A percentile compares a stretch with the other conserved stretches of the same genome.
These are phyloP conservation scores for Paulownia fortunei DNA, from an alignment of 257 asterid species.

Conservation along the genomic window DNA sequence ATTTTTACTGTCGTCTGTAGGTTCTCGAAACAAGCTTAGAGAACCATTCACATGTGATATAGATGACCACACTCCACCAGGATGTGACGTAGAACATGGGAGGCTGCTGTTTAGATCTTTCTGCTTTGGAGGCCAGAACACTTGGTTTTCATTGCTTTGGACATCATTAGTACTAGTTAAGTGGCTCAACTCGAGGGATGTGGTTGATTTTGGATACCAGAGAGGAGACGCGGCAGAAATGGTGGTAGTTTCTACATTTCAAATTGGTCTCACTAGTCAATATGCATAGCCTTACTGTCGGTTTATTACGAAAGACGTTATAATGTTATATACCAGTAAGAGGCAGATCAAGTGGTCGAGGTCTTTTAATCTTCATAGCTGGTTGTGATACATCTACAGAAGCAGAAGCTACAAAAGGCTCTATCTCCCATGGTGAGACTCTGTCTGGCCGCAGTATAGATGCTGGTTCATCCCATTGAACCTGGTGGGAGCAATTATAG, in stretches of 20 bases:
- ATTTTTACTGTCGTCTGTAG: slow-evolving; percentile 48
- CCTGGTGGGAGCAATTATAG: slow-evolving; percentile 38
- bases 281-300: background rate
- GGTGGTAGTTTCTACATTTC: slow-evolving; percentile 41
- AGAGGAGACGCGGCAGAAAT: slow-evolving; percentile 49
- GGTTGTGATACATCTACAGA: slow-evolving; percentile 50
- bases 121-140: slow-evolving; percentile 56
- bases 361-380: slow-evolving; percentile 60
- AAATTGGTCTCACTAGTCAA: slow-evolving; percentile 21
- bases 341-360: slow-evolving; percentile 68
- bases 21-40: slow-evolving; percentile 47
- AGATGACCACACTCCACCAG: slow-evolving; percentile 47
- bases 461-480: slow-evolving; percentile 87
- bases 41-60: slow-evolving; percentile 40
- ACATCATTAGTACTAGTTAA: slow-evolving; percentile 38
- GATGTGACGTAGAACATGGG: slow-evolving; percentile 29
- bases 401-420: slow-evolving; percentile 70
- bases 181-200: slow-evolving; percentile 47
- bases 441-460: slow-evolving; percentile 62
- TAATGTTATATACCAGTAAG: slow-evolving; percentile 44
- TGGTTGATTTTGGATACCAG: slow-evolving; percentile 48
- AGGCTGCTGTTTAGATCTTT: slow-evolving; percentile 36
- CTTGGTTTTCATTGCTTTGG: slow-evolving; percentile 44
- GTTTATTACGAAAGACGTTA: slow-evolving; percentile 2
- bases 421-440: slow-evolving; percentile 88